phyloP scores from a whole-genome alignment of 2,329 filamentous ascomycete species.

The Zasmidium cellare region DNA sequence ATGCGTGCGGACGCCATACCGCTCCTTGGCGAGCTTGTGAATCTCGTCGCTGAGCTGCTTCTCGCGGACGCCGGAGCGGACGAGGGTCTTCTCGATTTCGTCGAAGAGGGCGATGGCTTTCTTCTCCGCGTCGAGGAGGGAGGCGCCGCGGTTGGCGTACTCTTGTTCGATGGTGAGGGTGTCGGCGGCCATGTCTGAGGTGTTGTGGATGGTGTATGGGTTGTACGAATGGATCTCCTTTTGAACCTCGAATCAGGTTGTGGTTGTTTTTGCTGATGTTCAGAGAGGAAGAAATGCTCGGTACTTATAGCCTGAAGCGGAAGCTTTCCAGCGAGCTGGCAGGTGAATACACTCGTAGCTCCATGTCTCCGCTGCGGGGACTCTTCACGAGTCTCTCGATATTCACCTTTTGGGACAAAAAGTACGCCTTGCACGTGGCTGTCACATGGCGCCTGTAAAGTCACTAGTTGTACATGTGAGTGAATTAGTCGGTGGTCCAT shows the following conservation, averaged over 20 bases:
- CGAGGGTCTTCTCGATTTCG: slow-evolving; percentile 48
- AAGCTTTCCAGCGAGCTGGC: neutral
- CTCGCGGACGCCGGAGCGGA: slow-evolving; percentile 51
- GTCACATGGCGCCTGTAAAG: too few species aligned
- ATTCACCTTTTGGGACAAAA: neutral
- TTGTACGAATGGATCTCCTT: neutral
- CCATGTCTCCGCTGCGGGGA: neutral
- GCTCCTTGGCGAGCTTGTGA: slow-evolving; percentile 44
- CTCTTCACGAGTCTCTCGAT: neutral
- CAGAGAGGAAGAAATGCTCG: neutral
- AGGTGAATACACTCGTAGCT: neutral
- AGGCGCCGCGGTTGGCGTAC: neutral
- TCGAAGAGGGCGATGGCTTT: slow-evolving; percentile 50
- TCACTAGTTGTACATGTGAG: too few species aligned
- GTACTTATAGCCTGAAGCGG: neutral
- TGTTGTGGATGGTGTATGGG: neutral
- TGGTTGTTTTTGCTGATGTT: neutral
- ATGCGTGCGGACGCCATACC: slow-evolving; percentile 49
- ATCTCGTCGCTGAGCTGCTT: slow-evolving; percentile 51
- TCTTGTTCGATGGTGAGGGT: slow-evolving; percentile 7
- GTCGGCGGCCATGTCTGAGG: slow-evolving; percentile 11
- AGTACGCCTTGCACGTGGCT: neutral
- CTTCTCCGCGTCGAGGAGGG: slow-evolving; percentile 47
- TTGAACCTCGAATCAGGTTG: neutral
- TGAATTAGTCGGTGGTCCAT: too few species aligned